Conservation (phyloP, 1,284 basidiomycete genomes). For the Ceraceosorus bombacis region DNA sequence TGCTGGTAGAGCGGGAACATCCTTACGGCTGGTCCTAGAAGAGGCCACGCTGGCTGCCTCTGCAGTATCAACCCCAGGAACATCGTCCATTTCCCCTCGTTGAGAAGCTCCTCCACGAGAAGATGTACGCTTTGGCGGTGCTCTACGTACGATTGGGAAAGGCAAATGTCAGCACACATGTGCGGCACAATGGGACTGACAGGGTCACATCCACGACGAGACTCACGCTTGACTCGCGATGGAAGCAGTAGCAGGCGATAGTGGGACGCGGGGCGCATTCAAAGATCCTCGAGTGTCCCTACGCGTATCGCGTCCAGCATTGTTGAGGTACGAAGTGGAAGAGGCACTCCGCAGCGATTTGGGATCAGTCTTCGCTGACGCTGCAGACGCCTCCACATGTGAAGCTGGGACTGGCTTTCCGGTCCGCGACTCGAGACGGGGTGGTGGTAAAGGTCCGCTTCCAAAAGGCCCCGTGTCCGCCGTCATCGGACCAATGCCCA, state of each 20-base stretch:
- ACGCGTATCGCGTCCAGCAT: background rate
- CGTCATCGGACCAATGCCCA: background rate
- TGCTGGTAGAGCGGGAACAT: too few relatives aligned
- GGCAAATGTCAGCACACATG: too few relatives aligned
- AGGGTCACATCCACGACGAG: too few relatives aligned
- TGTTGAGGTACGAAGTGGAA: background rate
- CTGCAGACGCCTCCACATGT: background rate
- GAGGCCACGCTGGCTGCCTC: too few relatives aligned
- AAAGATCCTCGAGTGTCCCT: background rate
- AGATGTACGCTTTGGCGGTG: too few relatives aligned
- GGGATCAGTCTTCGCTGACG: background rate
- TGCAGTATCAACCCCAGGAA: too few relatives aligned
- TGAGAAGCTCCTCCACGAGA: too few relatives aligned
- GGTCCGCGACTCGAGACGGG: constrained; percentile 6
- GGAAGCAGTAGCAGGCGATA: background rate
- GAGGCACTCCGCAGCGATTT: background rate
- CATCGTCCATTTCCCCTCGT: too few relatives aligned
- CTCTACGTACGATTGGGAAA: too few relatives aligned
- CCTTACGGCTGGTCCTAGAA: too few relatives aligned
- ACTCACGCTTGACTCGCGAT: background rate
- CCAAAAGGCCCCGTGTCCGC: constrained; percentile 32
- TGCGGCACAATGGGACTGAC: too few relatives aligned
- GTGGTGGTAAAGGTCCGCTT: constrained; percentile 12
- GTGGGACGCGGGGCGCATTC: background rate
- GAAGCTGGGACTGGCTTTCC: background rate